phyloP scores from a whole-genome alignment of 2,329 filamentous ascomycete species.

The Sporothrix sp. region DNA sequence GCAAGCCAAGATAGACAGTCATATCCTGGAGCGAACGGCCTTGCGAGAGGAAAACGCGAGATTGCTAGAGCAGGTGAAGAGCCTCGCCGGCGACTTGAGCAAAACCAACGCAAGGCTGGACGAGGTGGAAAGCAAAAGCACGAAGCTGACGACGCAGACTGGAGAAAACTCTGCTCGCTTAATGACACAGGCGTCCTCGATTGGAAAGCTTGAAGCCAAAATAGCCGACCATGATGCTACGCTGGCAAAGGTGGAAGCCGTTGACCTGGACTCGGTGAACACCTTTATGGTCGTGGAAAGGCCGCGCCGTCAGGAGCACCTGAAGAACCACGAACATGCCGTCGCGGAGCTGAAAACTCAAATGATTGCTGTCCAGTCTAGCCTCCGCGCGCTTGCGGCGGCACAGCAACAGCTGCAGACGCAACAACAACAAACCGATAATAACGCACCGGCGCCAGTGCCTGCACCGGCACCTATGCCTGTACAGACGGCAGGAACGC shows the following conservation, averaged over 20 bases:
- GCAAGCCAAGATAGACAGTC: no score
- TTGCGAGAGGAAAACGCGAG: neutral
- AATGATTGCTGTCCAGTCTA: neutral
- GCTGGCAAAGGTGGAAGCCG: slow-evolving; percentile 5
- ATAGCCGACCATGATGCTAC: neutral
- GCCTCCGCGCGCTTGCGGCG: neutral
- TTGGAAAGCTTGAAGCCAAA: neutral
- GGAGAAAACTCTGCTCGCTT: neutral
- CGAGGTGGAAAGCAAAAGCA: neutral
- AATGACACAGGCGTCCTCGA: neutral
- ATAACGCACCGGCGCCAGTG: neutral
- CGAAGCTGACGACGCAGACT: neutral
- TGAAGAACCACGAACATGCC: neutral
- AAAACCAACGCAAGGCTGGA: neutral
- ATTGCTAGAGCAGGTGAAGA: neutral
- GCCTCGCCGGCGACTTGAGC: neutral
- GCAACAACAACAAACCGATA: neutral
- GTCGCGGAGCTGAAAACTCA: neutral
- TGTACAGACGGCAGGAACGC: no score
- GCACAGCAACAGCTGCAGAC: neutral
- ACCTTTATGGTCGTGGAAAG: slow-evolving; percentile 4
- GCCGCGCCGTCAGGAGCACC: neutral
- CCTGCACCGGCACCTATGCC: neutral
- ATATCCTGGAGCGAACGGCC: neutral
- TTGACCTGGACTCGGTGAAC: neutral